phyloP scores from a whole-genome alignment of 306 rosid species.

The Cucumis cinereus region DNA sequence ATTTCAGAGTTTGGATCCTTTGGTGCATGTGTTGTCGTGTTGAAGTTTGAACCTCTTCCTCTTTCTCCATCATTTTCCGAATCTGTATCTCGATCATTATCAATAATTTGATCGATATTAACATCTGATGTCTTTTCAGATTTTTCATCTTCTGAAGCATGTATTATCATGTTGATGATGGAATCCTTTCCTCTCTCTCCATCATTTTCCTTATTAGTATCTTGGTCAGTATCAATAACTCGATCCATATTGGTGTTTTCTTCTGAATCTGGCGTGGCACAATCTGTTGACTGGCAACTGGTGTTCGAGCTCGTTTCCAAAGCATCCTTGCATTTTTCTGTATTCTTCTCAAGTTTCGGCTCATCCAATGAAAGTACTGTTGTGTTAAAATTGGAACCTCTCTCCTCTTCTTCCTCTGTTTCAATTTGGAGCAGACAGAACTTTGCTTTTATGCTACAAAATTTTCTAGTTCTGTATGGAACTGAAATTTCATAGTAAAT shows the following conservation, averaged over 20 bases:
- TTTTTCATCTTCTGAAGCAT: conserved; percentile 18
- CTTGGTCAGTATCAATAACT: background rate
- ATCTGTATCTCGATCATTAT: conserved; percentile 5
- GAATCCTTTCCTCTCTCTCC: conserved; percentile 10
- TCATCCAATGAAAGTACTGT: conserved; percentile 9
- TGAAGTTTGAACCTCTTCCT: conserved; percentile 1
- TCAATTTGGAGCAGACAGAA: conserved; percentile 6
- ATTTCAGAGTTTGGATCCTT: conserved; percentile 18
- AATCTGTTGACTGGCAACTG: background rate
- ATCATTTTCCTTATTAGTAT: conserved; percentile 20
- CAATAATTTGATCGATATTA: background rate
- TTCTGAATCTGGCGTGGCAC: conserved; percentile 1
- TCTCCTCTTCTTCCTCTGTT: conserved; percentile 29
- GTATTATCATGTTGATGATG: background rate
- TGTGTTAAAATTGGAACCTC: conserved; percentile 10
- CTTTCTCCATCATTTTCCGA: conserved; percentile 22
- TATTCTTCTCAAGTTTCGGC: conserved; percentile 22
- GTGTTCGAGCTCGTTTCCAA: background rate
- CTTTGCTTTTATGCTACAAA: background rate
- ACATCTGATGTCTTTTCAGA: background rate
- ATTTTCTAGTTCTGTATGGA: background rate
- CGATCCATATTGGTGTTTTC: background rate
- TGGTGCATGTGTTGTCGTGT: conserved; percentile 3
- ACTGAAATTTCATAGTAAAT: background rate
- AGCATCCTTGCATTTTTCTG: conserved; percentile 10